phyloP scores from a whole-genome alignment of 805 yeast genomes.

The Metschnikowia proteae region DNA sequence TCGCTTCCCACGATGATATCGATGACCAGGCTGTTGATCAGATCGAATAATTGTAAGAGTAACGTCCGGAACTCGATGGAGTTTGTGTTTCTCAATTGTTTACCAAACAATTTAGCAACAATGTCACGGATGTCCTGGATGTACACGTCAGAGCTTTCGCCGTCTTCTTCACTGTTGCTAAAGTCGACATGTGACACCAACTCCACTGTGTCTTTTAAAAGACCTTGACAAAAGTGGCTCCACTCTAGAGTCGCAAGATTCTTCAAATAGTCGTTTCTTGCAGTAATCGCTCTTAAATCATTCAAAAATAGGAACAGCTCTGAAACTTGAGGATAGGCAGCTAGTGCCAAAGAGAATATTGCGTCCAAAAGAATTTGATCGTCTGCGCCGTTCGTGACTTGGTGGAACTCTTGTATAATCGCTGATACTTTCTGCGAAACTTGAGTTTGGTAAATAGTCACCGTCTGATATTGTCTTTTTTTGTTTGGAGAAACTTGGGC shows the following conservation, averaged over 20 bases:
- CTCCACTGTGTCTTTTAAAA: constrained; percentile 19
- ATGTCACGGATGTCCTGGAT: constrained; percentile 18
- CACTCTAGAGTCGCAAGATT: constrained; percentile 19
- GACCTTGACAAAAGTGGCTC: constrained; percentile 19
- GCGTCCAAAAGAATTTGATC: constrained; percentile 22
- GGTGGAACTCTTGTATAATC: constrained; percentile 22
- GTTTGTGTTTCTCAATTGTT: constrained; percentile 27
- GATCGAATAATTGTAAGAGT: constrained; percentile 25
- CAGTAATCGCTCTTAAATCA: constrained; percentile 28
- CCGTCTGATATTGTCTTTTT: not conserved
- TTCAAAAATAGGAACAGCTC: constrained; percentile 35
- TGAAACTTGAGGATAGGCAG: constrained; percentile 30
- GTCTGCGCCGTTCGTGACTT: constrained; percentile 20
- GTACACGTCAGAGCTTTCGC: constrained; percentile 13
- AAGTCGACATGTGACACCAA: constrained; percentile 17
- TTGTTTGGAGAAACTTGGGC: not conserved
- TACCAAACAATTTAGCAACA: constrained; percentile 15
- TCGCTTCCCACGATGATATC: constrained; percentile 22
- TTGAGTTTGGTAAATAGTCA: constrained; percentile 6
- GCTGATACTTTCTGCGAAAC: constrained; percentile 22
- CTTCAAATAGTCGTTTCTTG: constrained; percentile 14
- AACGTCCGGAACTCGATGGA: constrained; percentile 24
- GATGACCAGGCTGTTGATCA: constrained; percentile 27
- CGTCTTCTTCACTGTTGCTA: constrained; percentile 12
- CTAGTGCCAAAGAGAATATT: constrained; percentile 29